Conservation (phyloP, 768 basidiomycete species). For the Crepidotus variabilis region DNA sequence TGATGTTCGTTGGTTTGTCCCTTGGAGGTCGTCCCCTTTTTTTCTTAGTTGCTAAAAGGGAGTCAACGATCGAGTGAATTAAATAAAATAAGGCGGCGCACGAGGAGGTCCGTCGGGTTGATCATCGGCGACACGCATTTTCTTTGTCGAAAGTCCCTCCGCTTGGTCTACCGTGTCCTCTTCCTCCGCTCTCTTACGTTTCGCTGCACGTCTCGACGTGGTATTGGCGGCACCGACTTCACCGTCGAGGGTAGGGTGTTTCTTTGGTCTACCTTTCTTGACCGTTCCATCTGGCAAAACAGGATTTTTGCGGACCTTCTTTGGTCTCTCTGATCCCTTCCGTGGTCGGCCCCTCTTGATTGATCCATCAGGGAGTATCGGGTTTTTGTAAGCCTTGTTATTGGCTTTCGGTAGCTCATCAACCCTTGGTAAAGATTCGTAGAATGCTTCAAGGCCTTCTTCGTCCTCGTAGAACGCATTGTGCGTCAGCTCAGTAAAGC, state of each 20-base stretch:
- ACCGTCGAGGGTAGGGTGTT: not conserved
- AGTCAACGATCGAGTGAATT: not conserved
- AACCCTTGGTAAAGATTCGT: constrained; percentile 45
- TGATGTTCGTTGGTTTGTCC: not conserved
- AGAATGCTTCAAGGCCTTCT: constrained; percentile 37
- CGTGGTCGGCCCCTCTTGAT: constrained; percentile 59
- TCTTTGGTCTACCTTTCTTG: not conserved
- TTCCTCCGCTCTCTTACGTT: not conserved
- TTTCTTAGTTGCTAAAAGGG: not conserved
- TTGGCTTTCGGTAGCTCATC: constrained; percentile 27
- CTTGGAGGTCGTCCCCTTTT: constrained; percentile 3
- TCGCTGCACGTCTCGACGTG: not conserved
- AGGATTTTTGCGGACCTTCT: constrained; percentile 10
- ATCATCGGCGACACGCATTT: not conserved
- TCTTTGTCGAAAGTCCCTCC: constrained; percentile 5
- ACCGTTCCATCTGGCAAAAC: not conserved
- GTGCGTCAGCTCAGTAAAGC: constrained; percentile 43
- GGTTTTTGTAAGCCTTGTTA: constrained; percentile 38
- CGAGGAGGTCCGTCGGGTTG: not conserved
- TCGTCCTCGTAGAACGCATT: constrained; percentile 53
- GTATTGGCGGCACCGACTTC: not conserved
- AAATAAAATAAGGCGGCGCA: not conserved
- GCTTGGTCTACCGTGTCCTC: not conserved
- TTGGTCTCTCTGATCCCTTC: constrained; percentile 26
- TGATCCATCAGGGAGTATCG: constrained; percentile 44